Conservation (phyloP, 148 eudicot species). For the Amaranthus palmeri region DNA sequence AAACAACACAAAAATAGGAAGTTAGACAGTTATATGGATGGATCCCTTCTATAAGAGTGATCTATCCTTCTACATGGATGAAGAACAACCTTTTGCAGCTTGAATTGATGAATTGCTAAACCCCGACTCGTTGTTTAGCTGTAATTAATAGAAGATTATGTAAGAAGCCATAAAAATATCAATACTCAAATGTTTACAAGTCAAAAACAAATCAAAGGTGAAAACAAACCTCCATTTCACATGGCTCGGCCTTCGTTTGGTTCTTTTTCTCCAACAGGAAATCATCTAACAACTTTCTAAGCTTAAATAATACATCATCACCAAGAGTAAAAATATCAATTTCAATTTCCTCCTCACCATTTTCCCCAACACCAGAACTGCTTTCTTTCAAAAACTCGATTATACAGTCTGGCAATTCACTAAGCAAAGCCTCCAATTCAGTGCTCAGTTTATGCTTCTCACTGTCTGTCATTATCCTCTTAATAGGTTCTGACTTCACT, state of each 20-base stretch:
- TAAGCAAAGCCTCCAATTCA: conserved; percentile 51
- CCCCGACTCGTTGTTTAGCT: conserved; percentile 61
- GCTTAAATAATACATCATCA: conserved; percentile 55
- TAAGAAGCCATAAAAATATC: background rate
- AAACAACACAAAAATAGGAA: background rate
- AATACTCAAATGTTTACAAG: background rate
- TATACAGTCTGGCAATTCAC: conserved; percentile 60
- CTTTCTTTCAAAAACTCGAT: conserved; percentile 65
- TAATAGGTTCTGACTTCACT: conserved; percentile 40
- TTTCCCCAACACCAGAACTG: conserved; percentile 43
- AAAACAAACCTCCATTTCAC: conserved; percentile 63
- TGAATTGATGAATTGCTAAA: conserved; percentile 62
- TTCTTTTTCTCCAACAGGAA: conserved; percentile 47
- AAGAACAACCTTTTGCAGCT: conserved; percentile 55
- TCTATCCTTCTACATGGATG: conserved; percentile 9
- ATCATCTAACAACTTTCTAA: conserved; percentile 78
- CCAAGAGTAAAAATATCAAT: conserved; percentile 67
- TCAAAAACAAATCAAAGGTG: background rate
- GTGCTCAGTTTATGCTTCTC: conserved; percentile 57
- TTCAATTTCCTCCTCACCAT: conserved; percentile 84
- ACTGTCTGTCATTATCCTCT: conserved; percentile 45
- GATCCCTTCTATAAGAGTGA: background rate
- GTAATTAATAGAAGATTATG: conserved; percentile 25
- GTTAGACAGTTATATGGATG: conserved; percentile 1
- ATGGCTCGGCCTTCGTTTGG: conserved; percentile 40